phyloP scores from a whole-genome alignment of 805 yeast genomes.

The Candida stauntonica region DNA sequence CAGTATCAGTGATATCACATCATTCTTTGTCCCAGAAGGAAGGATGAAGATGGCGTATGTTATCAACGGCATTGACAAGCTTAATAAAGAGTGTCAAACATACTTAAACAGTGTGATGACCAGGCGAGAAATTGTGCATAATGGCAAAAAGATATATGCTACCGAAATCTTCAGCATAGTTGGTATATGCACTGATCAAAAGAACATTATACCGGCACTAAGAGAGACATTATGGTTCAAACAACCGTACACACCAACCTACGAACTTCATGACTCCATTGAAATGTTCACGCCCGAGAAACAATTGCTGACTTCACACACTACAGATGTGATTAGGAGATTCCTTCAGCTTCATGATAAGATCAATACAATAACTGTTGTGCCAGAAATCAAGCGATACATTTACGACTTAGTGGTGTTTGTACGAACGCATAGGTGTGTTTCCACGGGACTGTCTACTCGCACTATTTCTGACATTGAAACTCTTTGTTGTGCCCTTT shows the following conservation, averaged over 20 bases:
- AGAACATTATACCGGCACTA: constrained; percentile 21
- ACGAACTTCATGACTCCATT: constrained; percentile 1
- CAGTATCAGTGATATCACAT: background rate
- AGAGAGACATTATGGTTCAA: constrained; percentile 30
- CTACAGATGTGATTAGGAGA: constrained; percentile 3
- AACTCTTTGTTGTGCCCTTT: constrained; percentile 34
- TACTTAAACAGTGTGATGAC: constrained; percentile 6
- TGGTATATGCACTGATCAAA: constrained; percentile 18
- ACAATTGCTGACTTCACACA: background rate
- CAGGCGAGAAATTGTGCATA: no score
- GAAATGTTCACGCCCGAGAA: constrained; percentile 1
- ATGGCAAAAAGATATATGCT: background rate
- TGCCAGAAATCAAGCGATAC: constrained; percentile 49
- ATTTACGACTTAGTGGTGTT: constrained; percentile 53
- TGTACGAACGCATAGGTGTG: constrained; percentile 51
- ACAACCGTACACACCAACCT: constrained; percentile 24
- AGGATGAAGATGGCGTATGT: constrained; percentile 6
- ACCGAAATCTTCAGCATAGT: constrained; percentile 18
- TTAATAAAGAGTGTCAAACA: constrained; percentile 6
- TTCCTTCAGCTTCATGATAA: background rate
- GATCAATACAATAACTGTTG: constrained; percentile 25
- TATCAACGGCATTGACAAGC: constrained; percentile 11
- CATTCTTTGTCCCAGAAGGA: background rate
- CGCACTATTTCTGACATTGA: constrained; percentile 40
- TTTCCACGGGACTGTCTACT: constrained; percentile 49